Evolutionary conservation across 2,329 filamentous ascomycete species (phyloP).

Genomic region (Aspergillus fumigatiaffinis): DNA sequence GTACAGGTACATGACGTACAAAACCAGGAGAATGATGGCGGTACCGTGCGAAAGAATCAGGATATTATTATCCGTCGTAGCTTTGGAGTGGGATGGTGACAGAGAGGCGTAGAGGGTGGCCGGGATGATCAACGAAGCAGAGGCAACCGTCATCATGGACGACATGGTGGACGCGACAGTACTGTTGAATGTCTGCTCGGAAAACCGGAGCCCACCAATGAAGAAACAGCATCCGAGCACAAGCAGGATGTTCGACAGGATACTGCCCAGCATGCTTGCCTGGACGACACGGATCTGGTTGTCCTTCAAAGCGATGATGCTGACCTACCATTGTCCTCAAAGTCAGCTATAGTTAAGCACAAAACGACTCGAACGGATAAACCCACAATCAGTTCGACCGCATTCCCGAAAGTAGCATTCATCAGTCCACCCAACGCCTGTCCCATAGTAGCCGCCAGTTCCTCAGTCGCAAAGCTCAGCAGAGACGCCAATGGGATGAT

Average conservation of each 20-base stretch:
- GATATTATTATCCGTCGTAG: conserved; percentile 52
- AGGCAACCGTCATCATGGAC: conserved; percentile 70
- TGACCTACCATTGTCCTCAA: conserved; percentile 57
- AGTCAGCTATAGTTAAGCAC: background rate
- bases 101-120: conserved; percentile 69
- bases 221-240: conserved; percentile 80
- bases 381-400: conserved; percentile 66
- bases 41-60: conserved; percentile 71
- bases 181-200: conserved; percentile 59
- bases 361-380: conserved; percentile 61
- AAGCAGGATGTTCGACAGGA: conserved; percentile 88
- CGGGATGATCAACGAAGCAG: conserved; percentile 74
- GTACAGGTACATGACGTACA: conserved; percentile 72
- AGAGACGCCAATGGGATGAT: conserved; percentile 61
- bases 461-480: conserved; percentile 62
- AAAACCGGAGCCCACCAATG: conserved; percentile 65
- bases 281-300: conserved; percentile 95
- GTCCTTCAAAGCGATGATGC: conserved; percentile 81
- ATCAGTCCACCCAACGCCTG: conserved; percentile 60
- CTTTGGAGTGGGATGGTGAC: conserved; percentile 31
- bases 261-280: conserved; percentile 93
- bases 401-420: conserved; percentile 65
- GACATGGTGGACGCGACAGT: conserved; percentile 52
- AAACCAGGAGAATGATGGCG: conserved; percentile 66
- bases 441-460: conserved; percentile 57